Evolutionary conservation across 1,284 basidiomycete species (phyloP).

Genomic region (Retiboletus fuscus): DNA sequence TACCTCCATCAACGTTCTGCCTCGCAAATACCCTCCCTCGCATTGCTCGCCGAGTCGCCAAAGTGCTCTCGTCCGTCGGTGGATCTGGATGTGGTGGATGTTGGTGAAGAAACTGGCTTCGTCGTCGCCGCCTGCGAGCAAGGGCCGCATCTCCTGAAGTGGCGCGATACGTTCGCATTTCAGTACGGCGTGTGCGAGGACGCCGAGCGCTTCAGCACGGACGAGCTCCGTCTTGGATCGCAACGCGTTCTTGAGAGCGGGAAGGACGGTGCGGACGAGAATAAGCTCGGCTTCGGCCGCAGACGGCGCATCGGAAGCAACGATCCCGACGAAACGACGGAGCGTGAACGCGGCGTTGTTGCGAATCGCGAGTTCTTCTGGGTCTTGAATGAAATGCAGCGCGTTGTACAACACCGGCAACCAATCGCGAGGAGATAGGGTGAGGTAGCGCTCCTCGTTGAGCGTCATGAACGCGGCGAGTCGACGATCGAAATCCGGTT

Average conservation of each 20-base stretch:
- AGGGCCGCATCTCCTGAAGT: slow-evolving; percentile 82
- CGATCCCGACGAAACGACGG: slow-evolving; percentile 79
- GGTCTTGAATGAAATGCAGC: slow-evolving; percentile 90
- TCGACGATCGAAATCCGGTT: slow-evolving; percentile 93
- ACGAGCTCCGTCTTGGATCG: slow-evolving; percentile 88
- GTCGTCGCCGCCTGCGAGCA: slow-evolving; percentile 90
- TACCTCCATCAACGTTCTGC: slow-evolving; percentile 82
- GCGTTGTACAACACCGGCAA: slow-evolving; percentile 87
- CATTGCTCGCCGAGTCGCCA: slow-evolving; percentile 87
- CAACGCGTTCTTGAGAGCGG: slow-evolving; percentile 86
- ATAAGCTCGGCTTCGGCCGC: slow-evolving; percentile 55
- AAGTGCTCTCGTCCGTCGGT: slow-evolving; percentile 90
- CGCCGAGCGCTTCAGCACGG: slow-evolving; percentile 86
- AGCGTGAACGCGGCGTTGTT: slow-evolving; percentile 85
- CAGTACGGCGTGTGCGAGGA: slow-evolving; percentile 82
- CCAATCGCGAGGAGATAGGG: slow-evolving; percentile 77
- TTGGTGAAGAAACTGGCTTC: slow-evolving; percentile 99
- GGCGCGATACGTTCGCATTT: slow-evolving; percentile 70
- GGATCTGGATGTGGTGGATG: slow-evolving; percentile 93
- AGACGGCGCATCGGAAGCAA: slow-evolving; percentile 43
- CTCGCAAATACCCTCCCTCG: slow-evolving; percentile 75
- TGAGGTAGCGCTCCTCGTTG: slow-evolving; percentile 70
- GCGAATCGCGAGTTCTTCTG: slow-evolving; percentile 89
- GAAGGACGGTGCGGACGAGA: slow-evolving; percentile 79
- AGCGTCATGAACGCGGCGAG: slow-evolving; percentile 82